phyloP scores from a whole-genome alignment of 192 early-diverging fungal genomes.

The Diversispora epigaea region DNA sequence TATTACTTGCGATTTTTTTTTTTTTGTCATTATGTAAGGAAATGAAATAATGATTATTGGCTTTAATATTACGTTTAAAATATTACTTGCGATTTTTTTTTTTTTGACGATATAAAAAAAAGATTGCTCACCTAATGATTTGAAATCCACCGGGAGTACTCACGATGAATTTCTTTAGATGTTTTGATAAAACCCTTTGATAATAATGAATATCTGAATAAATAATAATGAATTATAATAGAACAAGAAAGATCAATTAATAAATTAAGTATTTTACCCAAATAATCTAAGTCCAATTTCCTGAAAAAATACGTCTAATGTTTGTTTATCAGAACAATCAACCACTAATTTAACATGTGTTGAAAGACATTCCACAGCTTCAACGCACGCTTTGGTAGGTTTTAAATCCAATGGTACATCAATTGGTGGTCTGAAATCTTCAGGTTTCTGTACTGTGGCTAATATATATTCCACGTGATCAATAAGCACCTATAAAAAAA shows the following conservation, averaged over 20 bases:
- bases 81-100: neutral
- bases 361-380: conserved; percentile 75
- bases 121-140: conserved; percentile 64
- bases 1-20: neutral
- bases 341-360: conserved; percentile 71
- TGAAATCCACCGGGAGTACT: conserved; percentile 86
- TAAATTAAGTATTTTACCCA: conserved; percentile 51
- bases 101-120: conserved; percentile 4
- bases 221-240: neutral
- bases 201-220: conserved; percentile 2
- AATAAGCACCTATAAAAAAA: conserved; percentile 64
- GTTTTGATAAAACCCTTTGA: conserved; percentile 74
- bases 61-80: neutral
- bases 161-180: conserved; percentile 79
- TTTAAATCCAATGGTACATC: conserved; percentile 59
- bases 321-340: conserved; percentile 79
- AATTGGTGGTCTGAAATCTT: conserved; percentile 75
- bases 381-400: conserved; percentile 82
- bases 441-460: conserved; percentile 60
- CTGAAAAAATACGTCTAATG: conserved; percentile 86
- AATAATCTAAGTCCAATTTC: conserved; percentile 88
- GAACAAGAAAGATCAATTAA: neutral
- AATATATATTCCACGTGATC: conserved; percentile 84
- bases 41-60: neutral
- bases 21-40: too few relatives aligned